Base-by-base conservation (phyloP, 176 grass and related monocot species). In the Triticum dicoccoides region DNA sequence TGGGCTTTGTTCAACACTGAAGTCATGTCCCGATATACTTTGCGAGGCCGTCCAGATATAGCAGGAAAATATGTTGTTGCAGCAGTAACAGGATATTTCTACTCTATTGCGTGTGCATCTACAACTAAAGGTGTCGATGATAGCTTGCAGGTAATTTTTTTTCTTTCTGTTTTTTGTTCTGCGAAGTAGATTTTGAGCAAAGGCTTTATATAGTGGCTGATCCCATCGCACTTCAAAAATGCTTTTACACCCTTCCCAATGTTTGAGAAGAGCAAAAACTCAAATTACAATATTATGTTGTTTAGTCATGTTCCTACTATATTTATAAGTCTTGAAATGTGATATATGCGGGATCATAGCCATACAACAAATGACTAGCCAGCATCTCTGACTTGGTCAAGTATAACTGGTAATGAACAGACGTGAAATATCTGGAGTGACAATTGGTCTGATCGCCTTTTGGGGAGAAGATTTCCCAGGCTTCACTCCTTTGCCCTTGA, bases 1-100 rank as follows among this genome's bases (percentile, higher is more conserved):
- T 98, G 96, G 96, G 96, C 96, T 65, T 96, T 98, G 80, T 98
- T 98, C 84, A 98, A 98, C 82, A 98, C 96, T 61, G 96, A 95
- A 84, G 96, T 98, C 67, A 92, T 98, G 96, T 98, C 96, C 77
- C 90, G 88, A 63, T 94, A 98, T 86, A 98, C 93, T 68, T 66
- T 88, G 79, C 90, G 91, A 89, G 88, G 96, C 25, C 82, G 84
- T 18, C 65, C 88, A 67, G 96, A 94, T 87, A 79, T 92, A 61
- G 92, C 91, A 33, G 93, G 86, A 61, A 92, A 92, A 88, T 98
- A 98, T 91, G 96, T 98, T 73, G 96, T 92, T 83, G 92, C 93
- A 73, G 96, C 96, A 72, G 96, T 98, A 65, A 96, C 91, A 34
- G 96, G 96, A 69, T 98, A 98, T 87, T 98, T 98, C 39, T 94